A percentile compares a stretch with the other conserved stretches of the same genome.
Conservation (phyloP, 192 early-diverging fungal species). For the Coemansia sp. region DNA sequence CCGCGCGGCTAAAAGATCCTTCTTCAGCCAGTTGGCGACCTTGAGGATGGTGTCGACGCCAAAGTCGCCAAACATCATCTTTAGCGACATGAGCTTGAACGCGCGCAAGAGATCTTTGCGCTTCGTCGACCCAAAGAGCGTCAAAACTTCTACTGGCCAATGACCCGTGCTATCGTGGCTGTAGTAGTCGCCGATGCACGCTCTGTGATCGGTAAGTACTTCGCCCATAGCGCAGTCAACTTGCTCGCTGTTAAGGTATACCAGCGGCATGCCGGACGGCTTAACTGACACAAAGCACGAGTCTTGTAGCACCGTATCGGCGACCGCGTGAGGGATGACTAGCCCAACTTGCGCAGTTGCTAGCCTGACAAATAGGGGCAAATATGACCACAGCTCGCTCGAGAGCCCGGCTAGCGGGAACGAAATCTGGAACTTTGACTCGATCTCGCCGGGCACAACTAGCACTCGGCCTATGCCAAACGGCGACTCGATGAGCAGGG, state of each 20-base stretch:
- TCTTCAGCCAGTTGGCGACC: slow-evolving; percentile 18
- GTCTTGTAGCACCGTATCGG: slow-evolving; percentile 11
- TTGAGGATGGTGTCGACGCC: slow-evolving; percentile 31
- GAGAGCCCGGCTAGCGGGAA: slow-evolving; percentile 35
- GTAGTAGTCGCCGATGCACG: slow-evolving; percentile 31
- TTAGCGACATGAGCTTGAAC: slow-evolving; percentile 36
- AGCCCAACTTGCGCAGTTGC: slow-evolving; percentile 26
- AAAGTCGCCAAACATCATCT: slow-evolving; percentile 54
- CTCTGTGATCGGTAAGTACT: slow-evolving; percentile 22
- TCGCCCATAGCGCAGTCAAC: slow-evolving; percentile 20
- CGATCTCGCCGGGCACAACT: slow-evolving; percentile 12
- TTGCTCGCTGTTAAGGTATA: slow-evolving; percentile 39
- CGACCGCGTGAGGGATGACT: slow-evolving; percentile 24
- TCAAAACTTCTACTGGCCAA: slow-evolving; percentile 50
- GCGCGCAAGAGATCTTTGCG: slow-evolving; percentile 14
- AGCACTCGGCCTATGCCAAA: slow-evolving; percentile 45
- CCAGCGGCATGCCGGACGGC: slow-evolving; percentile 38
- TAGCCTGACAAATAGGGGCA: slow-evolving; percentile 37
- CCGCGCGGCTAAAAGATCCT: slow-evolving; percentile 7
- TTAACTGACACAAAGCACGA: slow-evolving; percentile 19
- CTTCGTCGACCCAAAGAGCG: slow-evolving; percentile 33
- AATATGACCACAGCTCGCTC: slow-evolving; percentile 33
- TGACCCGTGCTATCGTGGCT: slow-evolving; percentile 10
- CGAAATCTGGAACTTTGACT: slow-evolving; percentile 40
- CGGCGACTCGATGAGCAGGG: slow-evolving; percentile 14